Evolutionary conservation across 139 green algal genomes (phyloP).

Genomic region (Chlorella sp.): DNA sequence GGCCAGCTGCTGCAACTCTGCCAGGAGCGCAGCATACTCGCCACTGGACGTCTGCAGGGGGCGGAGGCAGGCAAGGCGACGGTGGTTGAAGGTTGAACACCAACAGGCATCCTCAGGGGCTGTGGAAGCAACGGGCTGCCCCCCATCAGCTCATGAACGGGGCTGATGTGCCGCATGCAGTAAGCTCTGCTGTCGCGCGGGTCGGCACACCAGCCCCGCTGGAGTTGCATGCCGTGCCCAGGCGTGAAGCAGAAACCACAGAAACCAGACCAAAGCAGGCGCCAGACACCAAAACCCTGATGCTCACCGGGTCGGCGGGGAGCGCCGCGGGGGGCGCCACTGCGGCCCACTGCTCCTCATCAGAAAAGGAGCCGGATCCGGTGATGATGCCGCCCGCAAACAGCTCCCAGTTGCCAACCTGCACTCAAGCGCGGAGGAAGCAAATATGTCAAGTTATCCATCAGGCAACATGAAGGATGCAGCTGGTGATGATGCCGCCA

Average conservation of each 20-base stretch:
- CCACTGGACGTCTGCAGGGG: neutral
- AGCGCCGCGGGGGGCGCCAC: neutral
- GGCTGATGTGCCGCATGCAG: too few relatives aligned
- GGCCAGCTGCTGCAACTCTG: conserved; percentile 4
- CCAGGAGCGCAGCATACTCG: neutral
- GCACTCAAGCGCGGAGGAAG: too few relatives aligned
- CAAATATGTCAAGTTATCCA: too few relatives aligned
- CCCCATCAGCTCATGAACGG: too few relatives aligned
- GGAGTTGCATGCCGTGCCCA: too few relatives aligned
- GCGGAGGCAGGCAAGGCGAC: neutral
- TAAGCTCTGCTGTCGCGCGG: too few relatives aligned
- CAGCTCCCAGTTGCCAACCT: conserved; percentile 3
- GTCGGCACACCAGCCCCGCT: too few relatives aligned
- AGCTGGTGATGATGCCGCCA: too few relatives aligned
- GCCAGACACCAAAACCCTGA: neutral
- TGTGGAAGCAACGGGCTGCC: too few relatives aligned
- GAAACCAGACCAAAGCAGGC: neutral
- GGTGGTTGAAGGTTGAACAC: too few relatives aligned
- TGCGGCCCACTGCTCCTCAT: neutral
- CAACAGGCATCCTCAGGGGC: neutral
- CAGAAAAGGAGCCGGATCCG: neutral
- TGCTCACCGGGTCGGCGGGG: neutral
- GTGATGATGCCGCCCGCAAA: neutral
- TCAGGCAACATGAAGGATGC: too few relatives aligned
- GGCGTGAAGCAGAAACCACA: neutral